Percentiles rank a stretch among this genome's conserved stretches.
Conservation (phyloP, 805 yeast genomes). For the Candida sphagnicola region DNA sequence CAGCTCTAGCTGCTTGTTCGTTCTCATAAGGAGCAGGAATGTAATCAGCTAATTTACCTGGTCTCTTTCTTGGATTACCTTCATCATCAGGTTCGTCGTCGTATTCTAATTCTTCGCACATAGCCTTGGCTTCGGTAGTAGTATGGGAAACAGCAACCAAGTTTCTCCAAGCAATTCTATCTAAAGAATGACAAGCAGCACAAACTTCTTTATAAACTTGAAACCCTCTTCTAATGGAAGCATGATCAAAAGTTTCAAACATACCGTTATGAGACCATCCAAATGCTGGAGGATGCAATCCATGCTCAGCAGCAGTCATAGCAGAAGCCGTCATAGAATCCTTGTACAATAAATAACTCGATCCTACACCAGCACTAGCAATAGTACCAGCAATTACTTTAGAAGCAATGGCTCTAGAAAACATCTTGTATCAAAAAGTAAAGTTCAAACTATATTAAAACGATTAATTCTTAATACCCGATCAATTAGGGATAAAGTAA, state of each 20-base stretch:
- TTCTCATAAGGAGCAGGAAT: slow-evolving; percentile 94
- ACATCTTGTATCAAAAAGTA: slow-evolving; percentile 1
- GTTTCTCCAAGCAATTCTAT: slow-evolving; percentile 98
- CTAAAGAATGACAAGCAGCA: slow-evolving; percentile 97
- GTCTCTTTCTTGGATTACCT: slow-evolving; percentile 97
- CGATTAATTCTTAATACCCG: not conserved
- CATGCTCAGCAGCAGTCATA: slow-evolving; percentile 99
- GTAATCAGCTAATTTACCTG: slow-evolving; percentile 95
- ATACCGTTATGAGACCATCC: slow-evolving; percentile 95
- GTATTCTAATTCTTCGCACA: slow-evolving; percentile 96
- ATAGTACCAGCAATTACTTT: slow-evolving; percentile 50
- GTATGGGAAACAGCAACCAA: slow-evolving; percentile 96
- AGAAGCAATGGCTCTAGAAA: slow-evolving; percentile 4
- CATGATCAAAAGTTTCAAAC: slow-evolving; percentile 88
- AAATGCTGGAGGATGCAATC: slow-evolving; percentile 90
- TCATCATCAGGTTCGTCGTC: slow-evolving; percentile 95
- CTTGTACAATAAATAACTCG: slow-evolving; percentile 77
- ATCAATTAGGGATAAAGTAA: not conserved
- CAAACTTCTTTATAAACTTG: slow-evolving; percentile 98
- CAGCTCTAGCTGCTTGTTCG: slow-evolving; percentile 99
- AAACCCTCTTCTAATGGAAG: slow-evolving; percentile 96
- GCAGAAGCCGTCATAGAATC: slow-evolving; percentile 88
- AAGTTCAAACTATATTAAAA: not conserved
- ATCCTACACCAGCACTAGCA: slow-evolving; percentile 73
- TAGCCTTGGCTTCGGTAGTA: slow-evolving; percentile 80